These are phyloP conservation scores for Cryptococcus sp. DNA, from an alignment of 1,284 basidiomycete genomes.

Conservation along the genomic window DNA sequence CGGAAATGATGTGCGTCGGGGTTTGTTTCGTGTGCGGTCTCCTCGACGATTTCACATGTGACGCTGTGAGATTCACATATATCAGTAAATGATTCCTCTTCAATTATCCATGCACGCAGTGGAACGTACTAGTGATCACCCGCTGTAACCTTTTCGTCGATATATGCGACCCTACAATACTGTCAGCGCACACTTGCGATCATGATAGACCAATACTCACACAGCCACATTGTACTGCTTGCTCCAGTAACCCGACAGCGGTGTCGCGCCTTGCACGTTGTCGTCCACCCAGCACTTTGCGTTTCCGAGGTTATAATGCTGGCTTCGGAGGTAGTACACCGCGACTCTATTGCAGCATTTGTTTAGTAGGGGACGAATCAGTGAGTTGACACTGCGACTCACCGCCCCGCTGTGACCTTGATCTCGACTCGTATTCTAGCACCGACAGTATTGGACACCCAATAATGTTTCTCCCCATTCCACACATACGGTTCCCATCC, in stretches of 20 bases:
- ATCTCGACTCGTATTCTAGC: constrained; percentile 50
- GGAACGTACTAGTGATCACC: constrained; percentile 48
- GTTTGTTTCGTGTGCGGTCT: constrained; percentile 47
- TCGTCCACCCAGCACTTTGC: constrained; percentile 55
- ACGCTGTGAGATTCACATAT: constrained; percentile 35
- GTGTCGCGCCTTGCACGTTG: constrained; percentile 47
- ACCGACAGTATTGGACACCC: constrained; percentile 43
- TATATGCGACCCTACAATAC: constrained; percentile 44
- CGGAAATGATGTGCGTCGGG: constrained; percentile 52
- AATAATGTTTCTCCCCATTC: constrained; percentile 53
- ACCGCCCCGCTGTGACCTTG: constrained; percentile 48
- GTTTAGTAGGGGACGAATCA: constrained; percentile 7
- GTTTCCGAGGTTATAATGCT: constrained; percentile 52
- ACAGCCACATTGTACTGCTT: constrained; percentile 49
- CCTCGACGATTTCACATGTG: constrained; percentile 50
- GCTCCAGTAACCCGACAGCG: constrained; percentile 49
- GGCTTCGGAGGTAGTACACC: constrained; percentile 52
- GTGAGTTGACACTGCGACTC: constrained; percentile 14
- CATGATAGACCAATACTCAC: constrained; percentile 25
- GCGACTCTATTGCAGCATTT: constrained; percentile 42
- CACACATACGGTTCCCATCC: constrained; percentile 50
- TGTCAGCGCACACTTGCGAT: not conserved
- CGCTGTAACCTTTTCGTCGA: constrained; percentile 52
- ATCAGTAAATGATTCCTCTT: not conserved
- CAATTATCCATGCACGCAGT: not conserved